Base-by-base conservation (phyloP, 2,329 filamentous ascomycete genomes). In the Cladosporium halotolerans region DNA sequence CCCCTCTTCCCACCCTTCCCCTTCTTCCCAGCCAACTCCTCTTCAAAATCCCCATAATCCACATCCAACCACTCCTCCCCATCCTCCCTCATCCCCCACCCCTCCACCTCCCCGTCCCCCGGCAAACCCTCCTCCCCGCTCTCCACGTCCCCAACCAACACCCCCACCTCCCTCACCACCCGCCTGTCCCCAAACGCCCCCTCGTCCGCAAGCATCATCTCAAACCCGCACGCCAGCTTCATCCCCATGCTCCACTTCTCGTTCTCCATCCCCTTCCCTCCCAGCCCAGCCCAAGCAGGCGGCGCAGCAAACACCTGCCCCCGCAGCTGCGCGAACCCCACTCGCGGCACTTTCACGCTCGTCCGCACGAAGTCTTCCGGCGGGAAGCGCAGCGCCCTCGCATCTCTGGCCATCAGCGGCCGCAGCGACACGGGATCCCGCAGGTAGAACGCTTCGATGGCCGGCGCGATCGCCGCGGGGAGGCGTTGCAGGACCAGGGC, bases 21-120 rank as follows among this genome's bases (percentile, higher is more conserved):
- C 38, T 56, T 69, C 31, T 79, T 76, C 1, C 80, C 81, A 52
- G 76, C 74, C 2, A 99, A 73, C 66, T 96, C 90, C 28, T 79
- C 78, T 63, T 96, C 91, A 53, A 99, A 89, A 57, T 96, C 90
- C 14, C 86, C 80, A 60, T 89, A 96, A 65, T 91, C 84, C 54
- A 99, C 95, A 62, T 97, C 85, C 59, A 99, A 76, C 93, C 93
- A 99, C 18, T 81, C 79, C 62, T 97, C 93, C 61, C 90, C 83
- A 56, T 97, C 92, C 46, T 92, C 81, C n/a, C 74, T 77, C 31
- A 75, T 71, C 2, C 78, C 75, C 92, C 93, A 97, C 2, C 67
- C 62, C 23, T 70, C 69, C 9, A 97, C 89, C n/a, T 92, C 87
- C 0, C 76, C 70, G 60, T 95, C 79, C 0, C 77, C 81, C 0